Percentiles rank a stretch among this genome's conserved stretches.
Conservation (phyloP, 768 basidiomycete genomes). For the Tricholoma sp. region DNA sequence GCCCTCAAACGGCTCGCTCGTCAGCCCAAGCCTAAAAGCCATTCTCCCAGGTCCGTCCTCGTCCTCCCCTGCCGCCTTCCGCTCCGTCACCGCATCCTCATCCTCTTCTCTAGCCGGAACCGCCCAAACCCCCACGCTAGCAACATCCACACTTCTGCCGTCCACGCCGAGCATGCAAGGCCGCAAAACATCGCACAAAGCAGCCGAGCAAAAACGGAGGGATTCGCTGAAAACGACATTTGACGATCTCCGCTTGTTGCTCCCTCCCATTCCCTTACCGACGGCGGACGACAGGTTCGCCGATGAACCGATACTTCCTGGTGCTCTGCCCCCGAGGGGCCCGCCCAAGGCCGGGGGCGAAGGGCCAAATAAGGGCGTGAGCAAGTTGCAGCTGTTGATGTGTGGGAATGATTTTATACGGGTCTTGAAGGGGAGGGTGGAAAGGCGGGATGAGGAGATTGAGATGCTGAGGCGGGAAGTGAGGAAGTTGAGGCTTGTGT, state of each 20-base stretch:
- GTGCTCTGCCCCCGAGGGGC: constrained; percentile 84
- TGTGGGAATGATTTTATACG: constrained; percentile 89
- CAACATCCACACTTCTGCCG: constrained; percentile 10
- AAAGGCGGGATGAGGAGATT: constrained; percentile 79
- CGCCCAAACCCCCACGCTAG: constrained; percentile 7
- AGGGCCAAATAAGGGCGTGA: constrained; percentile 93
- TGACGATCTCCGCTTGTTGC: constrained; percentile 73
- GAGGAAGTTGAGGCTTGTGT: constrained; percentile 39
- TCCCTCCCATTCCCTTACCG: constrained; percentile 86
- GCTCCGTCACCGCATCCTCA: neutral
- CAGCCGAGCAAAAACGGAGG: constrained; percentile 94
- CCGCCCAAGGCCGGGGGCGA: constrained; percentile 81
- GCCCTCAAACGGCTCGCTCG: constrained; percentile 24
- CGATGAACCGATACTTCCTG: constrained; percentile 76
- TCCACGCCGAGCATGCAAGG: constrained; percentile 29
- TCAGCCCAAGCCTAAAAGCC: constrained; percentile 61
- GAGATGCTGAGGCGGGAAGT: constrained; percentile 62
- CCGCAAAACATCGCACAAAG: constrained; percentile 86
- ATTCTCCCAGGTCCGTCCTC: constrained; percentile 60
- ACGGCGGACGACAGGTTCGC: constrained; percentile 60
- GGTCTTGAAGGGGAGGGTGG: constrained; percentile 69
- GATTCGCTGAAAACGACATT: constrained; percentile 95
- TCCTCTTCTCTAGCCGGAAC: constrained; percentile 15
- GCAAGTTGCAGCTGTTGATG: constrained; percentile 87
- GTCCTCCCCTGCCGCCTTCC: neutral